Evolutionary conservation across 2,329 filamentous ascomycete species (phyloP), one percentile per base, ranked within the genome.

Genomic region (Chrysosporium queenslandicum): DNA sequence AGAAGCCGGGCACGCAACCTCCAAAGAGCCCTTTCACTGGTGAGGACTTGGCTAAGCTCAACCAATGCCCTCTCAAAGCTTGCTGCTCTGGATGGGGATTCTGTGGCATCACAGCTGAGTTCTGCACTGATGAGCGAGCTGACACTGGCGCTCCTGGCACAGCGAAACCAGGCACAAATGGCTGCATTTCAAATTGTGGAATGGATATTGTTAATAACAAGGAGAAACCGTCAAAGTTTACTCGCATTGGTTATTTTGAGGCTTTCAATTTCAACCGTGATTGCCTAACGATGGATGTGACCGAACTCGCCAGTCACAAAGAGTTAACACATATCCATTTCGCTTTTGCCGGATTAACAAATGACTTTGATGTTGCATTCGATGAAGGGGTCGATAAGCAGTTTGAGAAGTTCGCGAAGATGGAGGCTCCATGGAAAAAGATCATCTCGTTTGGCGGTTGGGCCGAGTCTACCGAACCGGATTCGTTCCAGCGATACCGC

Each of bases 51-150:
- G 56, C 63, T 0, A 58, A 61, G 7, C 59, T 78, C 4, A 78
- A 77, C 54, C 71, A 67, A 0, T 78, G 76, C 54, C 68, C 66
- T 5, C 59, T 71, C 3, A 72, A 72, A 40, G 68, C 66, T 2
- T 74, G 71, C 57, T 74, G 71, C 56, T 64, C 71, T 52, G 61
- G 65, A 36, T 73, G 70, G 63, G 75, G 74, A 0, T 65, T 72
- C 48, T 77, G 74, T 27, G 74, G 74, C 4, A 65, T 66, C 1
- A 72, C 71, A 0, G 56, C 58, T 0, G 72, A 73, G 11, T 76
- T 75, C 56, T 77, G 74, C 59, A 62, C 58, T n/a, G n/a, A n/a
- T n/a, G n/a, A n/a, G n/a, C n/a, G n/a, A n/a, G n/a, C n/a, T n/a
- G n/a, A 2, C 54, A 57, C 2, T 23, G 67, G 68, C 2, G 56